Percentiles rank a stretch among this genome's conserved stretches.
Conservation (phyloP, 371 early-diverging fungal species). For the Syncephalastrum monosporum region DNA sequence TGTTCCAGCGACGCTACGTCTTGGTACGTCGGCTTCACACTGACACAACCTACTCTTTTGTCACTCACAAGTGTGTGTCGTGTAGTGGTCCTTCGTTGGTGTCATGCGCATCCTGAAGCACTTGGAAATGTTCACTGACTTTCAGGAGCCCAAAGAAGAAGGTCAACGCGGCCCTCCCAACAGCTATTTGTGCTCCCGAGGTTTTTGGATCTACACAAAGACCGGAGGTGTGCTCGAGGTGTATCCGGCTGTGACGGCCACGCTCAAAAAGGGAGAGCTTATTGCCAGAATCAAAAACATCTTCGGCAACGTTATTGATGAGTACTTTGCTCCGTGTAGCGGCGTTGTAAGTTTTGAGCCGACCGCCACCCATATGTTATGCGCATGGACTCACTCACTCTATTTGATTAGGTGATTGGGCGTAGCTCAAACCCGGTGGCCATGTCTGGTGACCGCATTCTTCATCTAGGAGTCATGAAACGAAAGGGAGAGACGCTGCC, state of each 20-base stretch:
- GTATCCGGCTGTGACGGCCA: constrained; percentile 83
- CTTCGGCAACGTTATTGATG: constrained; percentile 89
- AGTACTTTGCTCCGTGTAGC: constrained; percentile 84
- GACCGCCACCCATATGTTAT: constrained; percentile 5
- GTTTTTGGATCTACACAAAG: constrained; percentile 49
- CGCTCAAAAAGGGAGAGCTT: constrained; percentile 81
- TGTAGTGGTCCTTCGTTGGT: constrained; percentile 35
- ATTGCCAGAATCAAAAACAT: constrained; percentile 91
- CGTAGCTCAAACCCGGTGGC: constrained; percentile 73
- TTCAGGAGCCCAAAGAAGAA: constrained; percentile 4
- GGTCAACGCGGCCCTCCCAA: constrained; percentile 17
- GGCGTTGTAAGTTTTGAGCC: constrained; percentile 64
- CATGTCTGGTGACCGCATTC: constrained; percentile 75
- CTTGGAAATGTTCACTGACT: constrained; percentile 27
- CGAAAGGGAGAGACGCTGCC: constrained; percentile 42
- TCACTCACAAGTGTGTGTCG: background rate
- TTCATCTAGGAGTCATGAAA: constrained; percentile 80
- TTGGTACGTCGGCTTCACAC: constrained; percentile 55
- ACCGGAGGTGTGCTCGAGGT: constrained; percentile 82
- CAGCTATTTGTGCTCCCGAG: constrained; percentile 29
- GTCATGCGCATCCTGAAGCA: constrained; percentile 43
- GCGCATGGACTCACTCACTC: background rate
- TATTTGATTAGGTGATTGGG: constrained; percentile 35
- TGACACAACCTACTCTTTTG: constrained; percentile 23
- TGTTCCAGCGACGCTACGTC: constrained; percentile 74